Base-by-base conservation (phyloP, 345 rosid species). In the Salix arbutifolia region DNA sequence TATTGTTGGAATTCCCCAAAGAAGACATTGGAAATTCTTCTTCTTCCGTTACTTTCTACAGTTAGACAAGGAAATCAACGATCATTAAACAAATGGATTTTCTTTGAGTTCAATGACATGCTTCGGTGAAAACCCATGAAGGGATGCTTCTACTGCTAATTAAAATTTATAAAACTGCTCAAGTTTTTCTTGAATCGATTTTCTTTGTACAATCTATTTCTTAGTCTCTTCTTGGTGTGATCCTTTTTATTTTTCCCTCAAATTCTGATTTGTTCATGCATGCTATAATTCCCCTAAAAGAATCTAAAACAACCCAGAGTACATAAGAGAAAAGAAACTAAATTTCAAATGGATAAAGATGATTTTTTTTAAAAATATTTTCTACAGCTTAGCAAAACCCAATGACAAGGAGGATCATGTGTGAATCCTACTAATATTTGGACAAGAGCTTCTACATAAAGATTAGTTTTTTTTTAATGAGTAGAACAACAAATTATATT, bases 1-100 rank as follows among this genome's bases (percentile, higher is more conserved):
- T 90, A 85, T 91, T 93, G 9, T 89, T 83, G 1, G 90, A 78
- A 70, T 87, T 91, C 52, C 92, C 91, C 56, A 90, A 75, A 13
- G 93, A 75, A 64, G 97, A 88, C 97, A 95, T 92, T 38, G 64
- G 23, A 28, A 38, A 53, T 26, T 60, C 52, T 42, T 72, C 62
- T n/a, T 50, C 48, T 71, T 74, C 61, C 21, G 74, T 74, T 78
- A 67, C 68, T 75, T 65, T 71, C 69, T 70, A 65, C 73, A 66
- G 26, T 37, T 35, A 65, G 70, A 73, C 60, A 71, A 18, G 69
- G 52, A 70, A 69, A 65, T 79, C 65, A 65, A 58, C 50, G 65
- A 69, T 70, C 61, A 38, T 26, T 17, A 70, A 67, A 33, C 42
- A 28, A 46, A 14, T 17, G 42, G 6, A 50, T 73, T 23, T 61